Evolutionary conservation across 108 stramenopile species (phyloP).

Genomic region (Cyclotella baltica): DNA sequence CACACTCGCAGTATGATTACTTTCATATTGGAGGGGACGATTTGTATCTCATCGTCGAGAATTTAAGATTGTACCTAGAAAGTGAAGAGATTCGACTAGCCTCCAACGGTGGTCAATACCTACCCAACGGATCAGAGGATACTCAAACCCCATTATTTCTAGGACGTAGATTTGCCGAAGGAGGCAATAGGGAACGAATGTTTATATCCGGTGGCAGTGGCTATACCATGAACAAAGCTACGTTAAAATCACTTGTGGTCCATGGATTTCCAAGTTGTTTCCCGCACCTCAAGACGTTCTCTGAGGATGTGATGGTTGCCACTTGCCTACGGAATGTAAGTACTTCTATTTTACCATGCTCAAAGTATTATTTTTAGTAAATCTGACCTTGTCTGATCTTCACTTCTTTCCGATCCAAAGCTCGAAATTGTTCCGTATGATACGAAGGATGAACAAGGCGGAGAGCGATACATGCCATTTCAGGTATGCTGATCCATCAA

Average conservation of each 20-base stretch:
- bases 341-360: neutral
- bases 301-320: constrained; percentile 93
- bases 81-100: constrained; percentile 85
- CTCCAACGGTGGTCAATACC: constrained; percentile 78
- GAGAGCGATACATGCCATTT: constrained; percentile 96
- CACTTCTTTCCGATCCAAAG: constrained; percentile 43
- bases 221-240: constrained; percentile 94
- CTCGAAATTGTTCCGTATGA: constrained; percentile 81
- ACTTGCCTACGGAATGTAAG: constrained; percentile 63
- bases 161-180: constrained; percentile 87
- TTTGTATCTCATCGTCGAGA: constrained; percentile 92
- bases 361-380: too few species aligned
- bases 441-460: constrained; percentile 89
- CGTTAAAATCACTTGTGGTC: constrained; percentile 79
- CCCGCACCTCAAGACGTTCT: constrained; percentile 83
- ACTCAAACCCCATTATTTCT: constrained; percentile 84
- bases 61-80: constrained; percentile 88
- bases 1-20: constrained; percentile 53
- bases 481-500: neutral
- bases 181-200: constrained; percentile 76
- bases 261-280: constrained; percentile 79
- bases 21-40: constrained; percentile 93
- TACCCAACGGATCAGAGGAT: constrained; percentile 79
- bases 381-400: too few species aligned
- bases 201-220: constrained; percentile 97